These are phyloP conservation scores for Penicillium sp. DNA, from an alignment of 2,329 filamentous ascomycete genomes.

Conservation along the genomic window DNA sequence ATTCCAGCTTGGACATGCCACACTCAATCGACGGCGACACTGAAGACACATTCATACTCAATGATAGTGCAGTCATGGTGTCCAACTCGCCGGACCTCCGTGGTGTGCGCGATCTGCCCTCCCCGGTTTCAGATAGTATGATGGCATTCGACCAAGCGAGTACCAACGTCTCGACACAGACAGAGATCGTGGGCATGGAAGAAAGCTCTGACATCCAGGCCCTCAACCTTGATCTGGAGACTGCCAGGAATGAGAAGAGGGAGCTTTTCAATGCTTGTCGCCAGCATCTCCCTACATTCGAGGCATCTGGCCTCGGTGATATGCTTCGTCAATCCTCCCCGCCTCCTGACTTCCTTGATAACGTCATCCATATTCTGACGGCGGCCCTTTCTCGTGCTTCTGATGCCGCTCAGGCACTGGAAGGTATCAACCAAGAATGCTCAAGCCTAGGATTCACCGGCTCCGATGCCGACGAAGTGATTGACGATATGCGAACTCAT, in stretches of 20 bases:
- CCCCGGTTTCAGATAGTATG: constrained; percentile 20
- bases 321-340: constrained; percentile 34
- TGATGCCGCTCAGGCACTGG: constrained; percentile 39
- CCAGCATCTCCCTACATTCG: constrained; percentile 26
- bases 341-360: constrained; percentile 41
- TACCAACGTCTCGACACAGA: constrained; percentile 22
- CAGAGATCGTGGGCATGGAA: constrained; percentile 13
- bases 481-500: constrained; percentile 39
- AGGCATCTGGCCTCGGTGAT: constrained; percentile 22
- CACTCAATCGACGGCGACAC: constrained; percentile 9
- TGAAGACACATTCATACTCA: constrained; percentile 31
- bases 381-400: constrained; percentile 40
- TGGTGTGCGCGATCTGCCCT: constrained; percentile 8
- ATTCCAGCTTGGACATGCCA: constrained; percentile 2
- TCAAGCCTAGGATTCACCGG: constrained; percentile 43
- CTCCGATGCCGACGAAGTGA: constrained; percentile 30
- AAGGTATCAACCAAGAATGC: constrained; percentile 39
- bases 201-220: constrained; percentile 29
- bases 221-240: constrained; percentile 41
- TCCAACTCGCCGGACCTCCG: constrained; percentile 37
- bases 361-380: constrained; percentile 40
- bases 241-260: constrained; percentile 42
- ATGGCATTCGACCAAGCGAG: constrained; percentile 15
- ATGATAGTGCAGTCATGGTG: constrained; percentile 33
- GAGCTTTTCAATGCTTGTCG: constrained; percentile 45